A percentile compares a stretch with the other conserved stretches of the same genome.
Conservation (phyloP, 1,284 basidiomycete species). For the Polyporus tsugae region DNA sequence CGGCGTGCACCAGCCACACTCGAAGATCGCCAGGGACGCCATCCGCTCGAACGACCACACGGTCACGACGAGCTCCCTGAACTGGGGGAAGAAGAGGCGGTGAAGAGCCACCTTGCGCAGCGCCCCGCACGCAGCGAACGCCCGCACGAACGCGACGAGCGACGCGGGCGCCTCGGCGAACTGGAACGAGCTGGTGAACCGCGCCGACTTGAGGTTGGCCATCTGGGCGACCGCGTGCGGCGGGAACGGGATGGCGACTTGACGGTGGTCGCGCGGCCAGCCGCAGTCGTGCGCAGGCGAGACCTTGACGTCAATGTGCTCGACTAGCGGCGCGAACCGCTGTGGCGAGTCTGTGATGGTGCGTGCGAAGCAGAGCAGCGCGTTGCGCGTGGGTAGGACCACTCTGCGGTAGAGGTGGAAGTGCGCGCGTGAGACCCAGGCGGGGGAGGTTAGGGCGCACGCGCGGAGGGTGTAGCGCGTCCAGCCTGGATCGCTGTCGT, state of each 20-base stretch:
- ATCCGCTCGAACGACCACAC: not conserved
- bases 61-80: not conserved
- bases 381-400: not conserved
- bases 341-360: not conserved
- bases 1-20: not conserved
- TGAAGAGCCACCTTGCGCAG: not conserved
- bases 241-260: not conserved
- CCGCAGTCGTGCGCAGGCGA: not conserved
- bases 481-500: not conserved
- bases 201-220: not conserved
- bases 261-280: not conserved
- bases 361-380: not conserved
- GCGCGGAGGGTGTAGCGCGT: not conserved
- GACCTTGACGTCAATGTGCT: conserved; percentile 7
- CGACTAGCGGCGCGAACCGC: not conserved
- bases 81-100: conserved; percentile 1
- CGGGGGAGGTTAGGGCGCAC: not conserved
- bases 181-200: not conserved
- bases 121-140: not conserved
- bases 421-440: not conserved
- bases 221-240: not conserved
- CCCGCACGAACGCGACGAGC: conserved; percentile 4
- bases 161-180: conserved; percentile 3
- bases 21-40: not conserved
- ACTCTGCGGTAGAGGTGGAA: conserved; percentile 4